Conservation (phyloP, 805 yeast species). For the Candida dajiaensis region DNA sequence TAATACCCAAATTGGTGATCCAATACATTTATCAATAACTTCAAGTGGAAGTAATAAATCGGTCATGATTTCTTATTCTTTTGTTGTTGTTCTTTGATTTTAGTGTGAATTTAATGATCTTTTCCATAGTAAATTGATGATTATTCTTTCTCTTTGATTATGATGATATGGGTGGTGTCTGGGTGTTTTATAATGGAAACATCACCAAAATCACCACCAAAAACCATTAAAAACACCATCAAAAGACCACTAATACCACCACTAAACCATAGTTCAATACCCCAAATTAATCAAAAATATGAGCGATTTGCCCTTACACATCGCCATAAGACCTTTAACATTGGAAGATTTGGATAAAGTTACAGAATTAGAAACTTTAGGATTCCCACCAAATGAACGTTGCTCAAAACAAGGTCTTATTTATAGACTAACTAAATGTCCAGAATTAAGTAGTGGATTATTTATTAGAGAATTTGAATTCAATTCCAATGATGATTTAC, state of each 20-base stretch:
- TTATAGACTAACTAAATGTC: constrained; percentile 76
- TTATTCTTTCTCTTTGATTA: no score
- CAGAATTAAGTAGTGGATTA: constrained; percentile 86
- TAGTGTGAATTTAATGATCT: no score
- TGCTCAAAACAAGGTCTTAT: constrained; percentile 54
- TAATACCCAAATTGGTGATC: constrained; percentile 71
- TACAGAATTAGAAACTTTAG: constrained; percentile 52
- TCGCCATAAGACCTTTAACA: constrained; percentile 72
- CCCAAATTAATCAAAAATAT: no score
- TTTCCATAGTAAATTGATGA: no score
- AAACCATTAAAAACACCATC: not conserved
- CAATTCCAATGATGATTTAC: constrained; percentile 20
- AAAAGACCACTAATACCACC: no score
- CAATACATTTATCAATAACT: constrained; percentile 81
- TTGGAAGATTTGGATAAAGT: constrained; percentile 66
- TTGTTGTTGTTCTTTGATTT: no score
- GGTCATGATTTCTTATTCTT: not conserved
- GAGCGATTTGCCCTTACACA: constrained; percentile 45
- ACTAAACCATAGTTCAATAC: no score
- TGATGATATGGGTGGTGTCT: not conserved
- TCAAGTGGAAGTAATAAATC: constrained; percentile 56
- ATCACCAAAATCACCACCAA: no score
- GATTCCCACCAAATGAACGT: constrained; percentile 69
- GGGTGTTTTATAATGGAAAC: not conserved
- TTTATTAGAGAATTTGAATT: constrained; percentile 64